These are phyloP conservation scores for Rhizophora mangle DNA, from an alignment of 345 rosid genomes.

Conservation along the genomic window DNA sequence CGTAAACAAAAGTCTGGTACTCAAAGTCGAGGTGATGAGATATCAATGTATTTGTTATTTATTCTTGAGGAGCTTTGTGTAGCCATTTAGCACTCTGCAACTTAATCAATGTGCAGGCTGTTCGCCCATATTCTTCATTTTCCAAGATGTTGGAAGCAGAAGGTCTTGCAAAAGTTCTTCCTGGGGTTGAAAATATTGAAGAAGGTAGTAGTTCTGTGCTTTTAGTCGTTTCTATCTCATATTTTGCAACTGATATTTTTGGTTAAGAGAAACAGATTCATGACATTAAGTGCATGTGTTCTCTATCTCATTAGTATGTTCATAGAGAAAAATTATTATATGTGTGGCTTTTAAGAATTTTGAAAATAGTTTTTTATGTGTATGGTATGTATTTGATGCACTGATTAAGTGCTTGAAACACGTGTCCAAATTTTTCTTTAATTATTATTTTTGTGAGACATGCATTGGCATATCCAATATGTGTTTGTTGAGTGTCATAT, in stretches of 20 bases:
- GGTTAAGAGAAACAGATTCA: neutral
- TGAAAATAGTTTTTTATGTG: too few relatives aligned
- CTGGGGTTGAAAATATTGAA: conserved; percentile 54
- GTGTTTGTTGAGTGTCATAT: too few relatives aligned
- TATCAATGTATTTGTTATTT: conserved; percentile 1
- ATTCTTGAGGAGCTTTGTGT: conserved; percentile 7
- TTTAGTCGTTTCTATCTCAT: neutral
- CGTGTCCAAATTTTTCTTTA: too few relatives aligned
- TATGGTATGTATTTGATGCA: too few relatives aligned
- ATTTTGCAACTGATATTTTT: neutral
- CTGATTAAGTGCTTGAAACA: too few relatives aligned
- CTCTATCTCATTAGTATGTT: too few relatives aligned
- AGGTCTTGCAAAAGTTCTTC: conserved; percentile 56
- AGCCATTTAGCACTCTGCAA: conserved; percentile 10
- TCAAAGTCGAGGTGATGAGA: conserved; percentile 65
- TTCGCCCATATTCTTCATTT: conserved; percentile 52
- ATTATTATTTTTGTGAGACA: too few relatives aligned
- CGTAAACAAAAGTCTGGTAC: conserved; percentile 58
- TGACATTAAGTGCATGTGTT: neutral
- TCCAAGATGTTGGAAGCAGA: conserved; percentile 61
- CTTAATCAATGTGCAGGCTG: conserved; percentile 40
- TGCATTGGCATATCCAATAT: too few relatives aligned
- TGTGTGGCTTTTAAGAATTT: too few relatives aligned
- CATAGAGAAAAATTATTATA: too few relatives aligned
- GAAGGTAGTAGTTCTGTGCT: conserved; percentile 46